Evolutionary conservation across 1,284 basidiomycete genomes (phyloP), one percentile per base, ranked within the genome.

Genomic region (Prillingera fragicola): DNA sequence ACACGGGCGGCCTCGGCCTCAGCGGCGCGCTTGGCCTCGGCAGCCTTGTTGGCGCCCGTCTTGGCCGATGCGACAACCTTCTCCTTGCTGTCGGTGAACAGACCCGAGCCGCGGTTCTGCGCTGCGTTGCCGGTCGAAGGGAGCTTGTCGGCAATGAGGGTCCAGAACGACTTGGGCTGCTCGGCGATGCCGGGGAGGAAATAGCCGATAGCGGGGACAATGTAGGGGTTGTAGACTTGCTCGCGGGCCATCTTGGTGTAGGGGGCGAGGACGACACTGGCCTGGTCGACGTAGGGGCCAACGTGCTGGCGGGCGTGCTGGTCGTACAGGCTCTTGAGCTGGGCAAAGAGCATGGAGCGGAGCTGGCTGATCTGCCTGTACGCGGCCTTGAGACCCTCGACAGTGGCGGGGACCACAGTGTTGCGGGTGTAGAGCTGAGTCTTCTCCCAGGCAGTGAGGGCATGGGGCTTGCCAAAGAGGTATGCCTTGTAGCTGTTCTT

Each of bases 111-210:
- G n/a, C 41, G 42, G 13, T 38, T 34, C 27, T 52, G 27, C 41
- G 42, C 26, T 38, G 51, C 23, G 53, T 52, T 31, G 39, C 41
- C 23, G 35, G 41, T 17, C 45, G 60, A 21, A 13, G 54, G 54
- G 1, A 65, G 41, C 34, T 60, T 60, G 48, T 69, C 67, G 32
- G 67, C 39, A 8, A 69, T 54, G 39, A 61, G 45, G 13, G 53
- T 27, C 54, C 63, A 61, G 50, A 69, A 66, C 7, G 56, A 54
- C 42, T 59, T 58, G 12, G 53, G 47, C n/a, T 57, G 49, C 23
- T 48, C 46, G 12, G 48, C 50, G 7, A 48, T 41, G 19, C 50
- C 35, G 10, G 65, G 65, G 8, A 67, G 44, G 50, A 65, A 17
- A 21, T 54, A 12, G 24, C 59, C 38, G 39, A 58, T 25, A 17